phyloP scores from a whole-genome alignment of 331 rosid genomes.

The Malus hybrid region DNA sequence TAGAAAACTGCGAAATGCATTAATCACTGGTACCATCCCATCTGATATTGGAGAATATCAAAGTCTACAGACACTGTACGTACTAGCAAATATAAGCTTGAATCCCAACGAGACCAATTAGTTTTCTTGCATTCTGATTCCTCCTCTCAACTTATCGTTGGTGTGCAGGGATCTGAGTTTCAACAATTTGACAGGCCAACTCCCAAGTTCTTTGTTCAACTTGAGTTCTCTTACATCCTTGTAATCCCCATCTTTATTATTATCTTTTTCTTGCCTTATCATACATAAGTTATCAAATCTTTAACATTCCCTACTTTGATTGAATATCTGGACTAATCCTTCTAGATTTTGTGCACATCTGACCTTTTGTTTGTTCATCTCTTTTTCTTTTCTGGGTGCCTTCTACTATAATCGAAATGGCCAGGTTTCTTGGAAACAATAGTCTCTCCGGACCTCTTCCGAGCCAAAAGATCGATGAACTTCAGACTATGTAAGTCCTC shows the following conservation, averaged over 20 bases:
- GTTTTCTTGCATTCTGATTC: too few relatives aligned
- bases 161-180: too few relatives aligned
- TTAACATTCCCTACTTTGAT: too few relatives aligned
- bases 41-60: slow-evolving; percentile 36
- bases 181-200: too few relatives aligned
- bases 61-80: slow-evolving; percentile 4
- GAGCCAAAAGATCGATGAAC: slow-evolving; percentile 22
- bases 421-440: slow-evolving; percentile 77
- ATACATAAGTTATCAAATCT: neutral
- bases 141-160: too few relatives aligned
- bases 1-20: slow-evolving; percentile 56
- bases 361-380: neutral
- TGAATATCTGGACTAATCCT: neutral
- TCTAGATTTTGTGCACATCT: neutral
- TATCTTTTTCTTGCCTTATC: neutral
- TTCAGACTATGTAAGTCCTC: slow-evolving; percentile 47
- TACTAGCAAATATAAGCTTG: too few relatives aligned
- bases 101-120: too few relatives aligned
- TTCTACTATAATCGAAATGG: neutral
- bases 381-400: neutral
- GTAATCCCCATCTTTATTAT: slow-evolving; percentile 17
- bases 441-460: slow-evolving; percentile 51
- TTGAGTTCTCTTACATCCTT: slow-evolving; percentile 36
- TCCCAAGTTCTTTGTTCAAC: slow-evolving; percentile 37
- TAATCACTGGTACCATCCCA: slow-evolving; percentile 54